phyloP scores from a whole-genome alignment of 140 eudicot genomes.

The Bidens hawaiensis region DNA sequence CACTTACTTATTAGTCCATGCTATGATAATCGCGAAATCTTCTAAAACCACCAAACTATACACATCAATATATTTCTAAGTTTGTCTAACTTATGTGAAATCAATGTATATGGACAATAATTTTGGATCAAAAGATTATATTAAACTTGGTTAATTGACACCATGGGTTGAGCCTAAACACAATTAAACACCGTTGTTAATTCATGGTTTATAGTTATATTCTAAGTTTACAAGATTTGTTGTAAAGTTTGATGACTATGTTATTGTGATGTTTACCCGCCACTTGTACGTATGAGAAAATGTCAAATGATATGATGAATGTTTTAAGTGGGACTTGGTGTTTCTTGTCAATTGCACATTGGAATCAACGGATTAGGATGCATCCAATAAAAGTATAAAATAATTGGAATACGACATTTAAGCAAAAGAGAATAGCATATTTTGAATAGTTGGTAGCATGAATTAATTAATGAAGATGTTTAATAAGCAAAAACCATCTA shows the following conservation, averaged over 20 bases:
- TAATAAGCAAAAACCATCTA: too few relatives aligned
- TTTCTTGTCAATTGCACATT: conserved; percentile 4
- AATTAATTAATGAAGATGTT: too few relatives aligned
- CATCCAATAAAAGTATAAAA: background rate
- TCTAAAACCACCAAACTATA: too few relatives aligned
- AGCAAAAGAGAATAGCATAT: background rate
- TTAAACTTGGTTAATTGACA: background rate
- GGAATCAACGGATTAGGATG: background rate
- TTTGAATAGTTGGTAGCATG: background rate
- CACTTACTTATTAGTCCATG: too few relatives aligned
- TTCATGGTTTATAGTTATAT: too few relatives aligned
- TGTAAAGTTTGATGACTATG: background rate
- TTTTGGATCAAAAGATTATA: too few relatives aligned
- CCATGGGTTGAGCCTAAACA: background rate
- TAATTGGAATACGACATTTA: background rate
- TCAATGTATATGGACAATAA: too few relatives aligned
- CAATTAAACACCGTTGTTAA: background rate
- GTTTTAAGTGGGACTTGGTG: conserved; percentile 18
- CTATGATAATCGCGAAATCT: too few relatives aligned
- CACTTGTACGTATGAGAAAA: background rate
- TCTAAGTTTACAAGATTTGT: background rate
- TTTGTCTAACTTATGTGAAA: too few relatives aligned
- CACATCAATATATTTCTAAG: too few relatives aligned
- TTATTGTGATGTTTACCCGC: conserved; percentile 1
- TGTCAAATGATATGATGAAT: conserved; percentile 18